Conservation (phyloP, 2,329 filamentous ascomycete genomes). For the Monosporascus sp. region DNA sequence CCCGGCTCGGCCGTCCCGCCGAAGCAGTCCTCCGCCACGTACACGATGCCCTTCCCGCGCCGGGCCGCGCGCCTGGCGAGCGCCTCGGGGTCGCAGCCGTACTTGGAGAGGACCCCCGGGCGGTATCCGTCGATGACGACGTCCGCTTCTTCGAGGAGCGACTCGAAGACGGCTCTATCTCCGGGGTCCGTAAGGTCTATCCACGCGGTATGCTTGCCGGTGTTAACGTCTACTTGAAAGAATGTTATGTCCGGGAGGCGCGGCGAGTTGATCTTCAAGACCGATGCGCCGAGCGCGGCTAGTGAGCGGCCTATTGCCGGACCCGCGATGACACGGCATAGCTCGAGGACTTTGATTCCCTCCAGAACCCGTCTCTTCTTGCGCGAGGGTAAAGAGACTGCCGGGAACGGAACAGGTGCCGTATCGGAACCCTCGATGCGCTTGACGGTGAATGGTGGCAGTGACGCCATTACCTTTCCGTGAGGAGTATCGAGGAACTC, state of each 20-base stretch:
- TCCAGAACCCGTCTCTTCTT: constrained; percentile 35
- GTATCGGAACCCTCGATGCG: constrained; percentile 42
- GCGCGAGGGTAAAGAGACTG: constrained; percentile 19
- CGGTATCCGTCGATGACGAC: constrained; percentile 66
- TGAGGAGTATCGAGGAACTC: constrained; percentile 53
- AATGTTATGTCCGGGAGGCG: constrained; percentile 65
- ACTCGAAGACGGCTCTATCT: constrained; percentile 53
- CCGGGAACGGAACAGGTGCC: constrained; percentile 37
- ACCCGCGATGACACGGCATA: constrained; percentile 71
- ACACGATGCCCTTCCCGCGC: constrained; percentile 58
- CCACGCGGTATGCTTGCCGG: constrained; percentile 62
- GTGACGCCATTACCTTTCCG: constrained; percentile 35
- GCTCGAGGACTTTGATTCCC: constrained; percentile 68
- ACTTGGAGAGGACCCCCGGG: constrained; percentile 56
- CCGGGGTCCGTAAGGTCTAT: constrained; percentile 53
- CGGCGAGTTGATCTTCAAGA: constrained; percentile 66
- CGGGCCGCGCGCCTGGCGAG: constrained; percentile 47
- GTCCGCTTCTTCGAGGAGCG: constrained; percentile 56
- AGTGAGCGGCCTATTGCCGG: constrained; percentile 67
- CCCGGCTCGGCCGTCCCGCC: constrained; percentile 45
- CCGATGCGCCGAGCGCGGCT: constrained; percentile 70
- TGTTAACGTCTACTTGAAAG: constrained; percentile 68
- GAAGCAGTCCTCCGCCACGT: constrained; percentile 69
- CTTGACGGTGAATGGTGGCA: constrained; percentile 45
- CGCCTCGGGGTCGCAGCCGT: constrained; percentile 57